Evolutionary conservation across 768 basidiomycete genomes (phyloP).

Genomic region (Termitomyces heimii): DNA sequence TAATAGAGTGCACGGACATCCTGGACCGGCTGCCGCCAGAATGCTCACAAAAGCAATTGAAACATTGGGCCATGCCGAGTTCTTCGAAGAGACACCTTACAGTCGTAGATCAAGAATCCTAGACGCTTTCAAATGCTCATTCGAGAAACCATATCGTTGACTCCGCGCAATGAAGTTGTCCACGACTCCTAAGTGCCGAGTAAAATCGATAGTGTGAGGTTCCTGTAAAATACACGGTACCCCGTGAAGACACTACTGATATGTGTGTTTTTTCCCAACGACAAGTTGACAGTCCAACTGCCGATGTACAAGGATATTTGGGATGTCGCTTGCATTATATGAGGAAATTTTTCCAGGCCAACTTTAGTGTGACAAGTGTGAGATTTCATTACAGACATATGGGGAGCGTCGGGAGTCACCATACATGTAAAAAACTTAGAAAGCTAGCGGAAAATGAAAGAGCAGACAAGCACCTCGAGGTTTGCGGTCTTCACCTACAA

Average conservation of each 20-base stretch:
- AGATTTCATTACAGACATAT: too few species aligned
- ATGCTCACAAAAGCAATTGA: not conserved
- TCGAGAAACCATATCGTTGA: not conserved
- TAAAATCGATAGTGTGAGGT: not conserved
- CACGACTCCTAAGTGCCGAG: not conserved
- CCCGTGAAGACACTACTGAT: not conserved
- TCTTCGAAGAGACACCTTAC: not conserved
- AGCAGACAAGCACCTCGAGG: too few species aligned
- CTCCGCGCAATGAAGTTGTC: not conserved
- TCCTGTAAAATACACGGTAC: not conserved
- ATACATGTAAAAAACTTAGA: too few species aligned
- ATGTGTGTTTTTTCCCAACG: not conserved
- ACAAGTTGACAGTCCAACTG: not conserved
- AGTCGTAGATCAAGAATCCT: not conserved
- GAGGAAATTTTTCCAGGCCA: too few species aligned
- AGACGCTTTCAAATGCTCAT: not conserved
- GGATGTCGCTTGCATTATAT: not conserved
- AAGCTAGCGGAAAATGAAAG: too few species aligned
- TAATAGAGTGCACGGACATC: not conserved
- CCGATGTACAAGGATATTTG: not conserved
- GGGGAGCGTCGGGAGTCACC: too few species aligned
- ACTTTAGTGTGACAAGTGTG: too few species aligned
- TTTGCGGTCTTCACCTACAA: too few species aligned
- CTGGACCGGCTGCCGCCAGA: not conserved
- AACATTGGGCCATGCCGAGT: not conserved